These are phyloP conservation scores for Mercurialis annua DNA, from an alignment of 345 rosid species.

Conservation along the genomic window DNA sequence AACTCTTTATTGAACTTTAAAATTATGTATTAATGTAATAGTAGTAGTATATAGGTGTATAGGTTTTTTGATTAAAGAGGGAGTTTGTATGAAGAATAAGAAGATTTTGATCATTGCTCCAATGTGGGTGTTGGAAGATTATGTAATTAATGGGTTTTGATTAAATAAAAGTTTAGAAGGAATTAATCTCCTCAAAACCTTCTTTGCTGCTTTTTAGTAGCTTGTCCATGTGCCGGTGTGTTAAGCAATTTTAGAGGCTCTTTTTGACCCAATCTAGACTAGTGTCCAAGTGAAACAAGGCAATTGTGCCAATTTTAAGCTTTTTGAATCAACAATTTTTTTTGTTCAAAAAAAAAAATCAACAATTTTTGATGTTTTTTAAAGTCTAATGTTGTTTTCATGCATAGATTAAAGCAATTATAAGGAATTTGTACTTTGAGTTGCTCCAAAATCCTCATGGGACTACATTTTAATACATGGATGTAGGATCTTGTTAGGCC, in stretches of 20 bases:
- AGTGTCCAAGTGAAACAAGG: constrained; percentile 43
- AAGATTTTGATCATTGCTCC: constrained; percentile 19
- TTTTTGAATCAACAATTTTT: neutral
- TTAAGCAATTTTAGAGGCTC: constrained; percentile 32
- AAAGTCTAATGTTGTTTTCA: constrained; percentile 20
- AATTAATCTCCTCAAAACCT: constrained; percentile 33
- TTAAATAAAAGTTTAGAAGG: constrained; percentile 21
- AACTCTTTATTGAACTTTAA: too few relatives aligned
- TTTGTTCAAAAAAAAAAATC: too few relatives aligned
- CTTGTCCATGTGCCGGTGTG: constrained; percentile 28
- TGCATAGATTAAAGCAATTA: constrained; percentile 16
- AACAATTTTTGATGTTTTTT: constrained; percentile 8
- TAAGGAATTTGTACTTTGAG: constrained; percentile 14
- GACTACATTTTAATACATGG: constrained; percentile 25
- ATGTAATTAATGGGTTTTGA: neutral
- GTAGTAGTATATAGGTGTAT: constrained; percentile 1
- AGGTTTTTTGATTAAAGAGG: constrained; percentile 25
- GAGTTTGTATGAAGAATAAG: constrained; percentile 20
- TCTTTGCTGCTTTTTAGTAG: constrained; percentile 38
- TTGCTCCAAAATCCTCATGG: constrained; percentile 10
- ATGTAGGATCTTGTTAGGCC: constrained; percentile 45
- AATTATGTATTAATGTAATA: neutral
- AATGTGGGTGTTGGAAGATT: constrained; percentile 19
- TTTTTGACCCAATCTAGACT: constrained; percentile 63
- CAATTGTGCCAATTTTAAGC: constrained; percentile 25